Evolutionary conservation across 2,329 filamentous ascomycete species (phyloP).

Genomic region (Aspergillus quadrilineatus): DNA sequence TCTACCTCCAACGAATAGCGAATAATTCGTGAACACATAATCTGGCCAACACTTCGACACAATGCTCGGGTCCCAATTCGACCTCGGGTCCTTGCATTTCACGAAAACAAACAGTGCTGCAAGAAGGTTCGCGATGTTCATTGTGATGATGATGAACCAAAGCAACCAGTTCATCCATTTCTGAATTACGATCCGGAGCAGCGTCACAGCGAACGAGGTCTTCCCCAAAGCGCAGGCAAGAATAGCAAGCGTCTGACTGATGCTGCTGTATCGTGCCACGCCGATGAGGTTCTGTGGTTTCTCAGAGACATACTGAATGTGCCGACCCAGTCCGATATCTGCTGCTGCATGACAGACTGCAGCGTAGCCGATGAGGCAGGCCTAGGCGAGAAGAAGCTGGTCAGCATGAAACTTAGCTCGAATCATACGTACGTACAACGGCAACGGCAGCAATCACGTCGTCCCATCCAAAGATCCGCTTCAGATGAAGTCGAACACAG

Average conservation of each 20-base stretch:
- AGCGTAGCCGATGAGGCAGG: conserved; percentile 6
- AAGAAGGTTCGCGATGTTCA: conserved; percentile 26
- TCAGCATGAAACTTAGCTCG: neutral
- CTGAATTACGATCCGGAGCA: conserved; percentile 24
- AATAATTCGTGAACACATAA: conserved; percentile 20
- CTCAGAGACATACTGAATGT: conserved; percentile 1
- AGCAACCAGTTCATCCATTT: conserved; percentile 23
- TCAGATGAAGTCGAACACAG: conserved; percentile 11
- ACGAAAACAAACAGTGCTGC: conserved; percentile 23
- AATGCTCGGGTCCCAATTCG: conserved; percentile 21
- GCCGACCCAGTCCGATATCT: conserved; percentile 6
- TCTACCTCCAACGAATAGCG: conserved; percentile 24
- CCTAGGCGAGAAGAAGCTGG: neutral
- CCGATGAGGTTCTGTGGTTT: conserved; percentile 3
- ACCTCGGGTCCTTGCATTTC: conserved; percentile 21
- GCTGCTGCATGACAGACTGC: conserved; percentile 9
- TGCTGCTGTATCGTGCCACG: conserved; percentile 7
- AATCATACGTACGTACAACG: conserved; percentile 1
- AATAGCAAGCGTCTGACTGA: conserved; percentile 13
- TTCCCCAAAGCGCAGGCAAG: conserved; percentile 26
- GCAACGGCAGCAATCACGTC: conserved; percentile 10
- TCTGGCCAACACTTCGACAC: conserved; percentile 23
- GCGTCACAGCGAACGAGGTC: conserved; percentile 27
- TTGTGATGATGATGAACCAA: conserved; percentile 26
- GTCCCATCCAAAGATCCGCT: conserved; percentile 13